Evolutionary conservation across 1,284 basidiomycete species (phyloP).

Genomic region (Bjerkandera adusta): DNA sequence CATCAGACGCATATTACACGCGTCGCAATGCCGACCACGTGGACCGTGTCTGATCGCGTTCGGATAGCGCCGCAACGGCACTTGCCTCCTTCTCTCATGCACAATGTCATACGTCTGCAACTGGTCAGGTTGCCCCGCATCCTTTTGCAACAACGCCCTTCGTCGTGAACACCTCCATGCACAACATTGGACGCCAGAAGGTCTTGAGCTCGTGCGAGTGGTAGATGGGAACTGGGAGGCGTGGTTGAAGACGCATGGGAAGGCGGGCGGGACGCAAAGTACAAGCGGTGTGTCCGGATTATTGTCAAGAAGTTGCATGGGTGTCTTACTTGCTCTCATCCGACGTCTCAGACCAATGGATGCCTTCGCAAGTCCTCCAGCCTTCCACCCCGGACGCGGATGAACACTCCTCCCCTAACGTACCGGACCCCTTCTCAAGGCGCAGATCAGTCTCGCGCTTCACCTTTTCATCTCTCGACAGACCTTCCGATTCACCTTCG

Average conservation of each 20-base stretch:
- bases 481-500: background rate
- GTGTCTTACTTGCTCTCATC: background rate
- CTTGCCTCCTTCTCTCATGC: background rate
- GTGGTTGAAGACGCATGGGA: background rate
- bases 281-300: background rate
- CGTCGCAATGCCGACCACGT: too few species aligned
- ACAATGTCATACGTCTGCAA: conserved; percentile 1
- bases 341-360: too few species aligned
- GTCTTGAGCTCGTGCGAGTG: background rate
- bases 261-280: background rate
- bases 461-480: background rate
- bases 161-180: background rate
- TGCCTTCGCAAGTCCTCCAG: too few species aligned
- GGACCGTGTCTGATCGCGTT: too few species aligned
- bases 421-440: background rate
- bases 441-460: background rate
- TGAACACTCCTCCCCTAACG: background rate
- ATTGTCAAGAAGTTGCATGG: background rate
- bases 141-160: background rate
- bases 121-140: background rate
- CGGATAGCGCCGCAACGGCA: too few species aligned
- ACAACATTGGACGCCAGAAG: background rate
- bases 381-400: too few species aligned
- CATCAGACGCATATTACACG: too few species aligned
- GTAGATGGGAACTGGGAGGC: background rate